These are phyloP conservation scores for Fusarium pseudocircinatum DNA, from an alignment of 2,329 filamentous ascomycete species.

Conservation along the genomic window DNA sequence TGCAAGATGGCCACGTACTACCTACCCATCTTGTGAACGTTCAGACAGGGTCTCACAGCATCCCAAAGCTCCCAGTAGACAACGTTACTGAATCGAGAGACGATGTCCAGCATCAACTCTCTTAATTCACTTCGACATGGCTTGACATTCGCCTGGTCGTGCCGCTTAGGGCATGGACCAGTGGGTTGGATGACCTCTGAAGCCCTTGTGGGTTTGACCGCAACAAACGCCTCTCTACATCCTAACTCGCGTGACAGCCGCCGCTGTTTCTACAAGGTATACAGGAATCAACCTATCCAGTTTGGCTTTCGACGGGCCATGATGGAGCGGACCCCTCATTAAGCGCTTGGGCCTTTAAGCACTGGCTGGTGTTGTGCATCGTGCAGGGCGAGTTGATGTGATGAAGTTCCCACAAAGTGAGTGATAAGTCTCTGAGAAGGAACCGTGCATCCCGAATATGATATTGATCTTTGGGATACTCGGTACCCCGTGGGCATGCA, in stretches of 20 bases:
- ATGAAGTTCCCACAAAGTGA: background rate
- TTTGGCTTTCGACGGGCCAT: slow-evolving; percentile 10
- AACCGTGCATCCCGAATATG: background rate
- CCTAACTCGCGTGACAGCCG: slow-evolving; percentile 23
- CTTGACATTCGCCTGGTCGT: slow-evolving; percentile 1
- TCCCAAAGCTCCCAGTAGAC: background rate
- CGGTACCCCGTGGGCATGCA: background rate
- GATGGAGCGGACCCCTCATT: slow-evolving; percentile 14
- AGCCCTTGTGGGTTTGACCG: slow-evolving; percentile 22
- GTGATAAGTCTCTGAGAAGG: background rate
- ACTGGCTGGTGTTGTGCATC: slow-evolving; percentile 27
- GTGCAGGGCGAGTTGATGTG: slow-evolving; percentile 7
- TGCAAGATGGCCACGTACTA: background rate
- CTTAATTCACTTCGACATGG: slow-evolving; percentile 4
- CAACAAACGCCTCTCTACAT: slow-evolving; percentile 22
- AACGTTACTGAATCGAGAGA: background rate
- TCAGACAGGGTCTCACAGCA: background rate
- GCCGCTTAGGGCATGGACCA: slow-evolving; percentile 5
- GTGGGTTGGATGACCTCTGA: slow-evolving; percentile 21
- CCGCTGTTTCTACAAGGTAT: background rate
- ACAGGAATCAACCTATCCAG: slow-evolving; percentile 4
- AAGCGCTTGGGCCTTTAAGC: slow-evolving; percentile 17
- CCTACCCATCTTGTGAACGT: background rate
- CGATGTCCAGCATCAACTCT: background rate
- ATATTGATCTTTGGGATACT: background rate